Evolutionary conservation across 2,329 filamentous ascomycete genomes (phyloP), one percentile per base, ranked within the genome.

Genomic region (Xylaria sp.): DNA sequence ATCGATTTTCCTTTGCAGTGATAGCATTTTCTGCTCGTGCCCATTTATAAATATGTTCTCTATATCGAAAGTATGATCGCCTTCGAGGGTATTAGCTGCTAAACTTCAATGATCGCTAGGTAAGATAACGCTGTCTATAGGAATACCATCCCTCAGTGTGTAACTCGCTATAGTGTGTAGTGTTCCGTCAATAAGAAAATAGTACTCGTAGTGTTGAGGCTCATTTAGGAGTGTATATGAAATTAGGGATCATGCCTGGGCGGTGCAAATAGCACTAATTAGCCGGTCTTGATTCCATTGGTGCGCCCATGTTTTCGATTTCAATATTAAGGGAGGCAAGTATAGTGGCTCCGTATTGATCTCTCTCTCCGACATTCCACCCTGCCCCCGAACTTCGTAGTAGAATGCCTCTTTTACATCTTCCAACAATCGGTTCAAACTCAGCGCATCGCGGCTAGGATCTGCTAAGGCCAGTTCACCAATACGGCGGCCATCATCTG

Each of bases 351-450:
- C 75, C 51, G 60, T 60, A n/a, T 68, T 39, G 36, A 69, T 69
- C n/a, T 74, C 61, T 21, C 74, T 75, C 47, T 75, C 72, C 56
- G 67, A 70, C 30, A 64, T 63, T 14, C 47, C 67, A 47, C 64
- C 48, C 12, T 66, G 50, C 7, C 72, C 73, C 2, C 75, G 73
- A 24, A 74, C 72, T 67, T 78, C 77, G 69, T 76, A 78, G 27
- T 73, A 70, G 67, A 78, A 78, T 0, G 77, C 75, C 51, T 73
- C 69, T 69, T 77, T 77, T 9, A 78, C 70, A 30, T 74, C 72
- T 60, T 75, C 69, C 27, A 78, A 69, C 45, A 78, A 62, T 30
- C 71, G 74, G 48, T 68, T 69, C 21, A 75, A 56, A 24, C 67
- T 72, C 47, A 64, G 57, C 57, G 68, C 54, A 57, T 77, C 71